Percentiles rank a stretch among this genome's conserved stretches.
Evolutionary conservation across 805 yeast genomes (phyloP).

Genomic region (Vanderwaltozyma yarrowii): DNA sequence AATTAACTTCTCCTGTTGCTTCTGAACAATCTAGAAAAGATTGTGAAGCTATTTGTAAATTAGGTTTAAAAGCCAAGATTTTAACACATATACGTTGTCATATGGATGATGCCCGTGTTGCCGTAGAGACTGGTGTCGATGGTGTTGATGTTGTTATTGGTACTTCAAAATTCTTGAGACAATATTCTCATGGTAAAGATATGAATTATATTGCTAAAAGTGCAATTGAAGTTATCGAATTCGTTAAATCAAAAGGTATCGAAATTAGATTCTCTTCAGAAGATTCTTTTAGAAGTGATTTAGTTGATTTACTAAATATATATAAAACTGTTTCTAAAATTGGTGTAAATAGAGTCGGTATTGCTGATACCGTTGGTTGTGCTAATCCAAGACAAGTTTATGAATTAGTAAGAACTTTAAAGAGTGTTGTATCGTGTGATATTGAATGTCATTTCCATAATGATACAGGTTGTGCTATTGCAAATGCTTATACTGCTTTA

Average conservation of each 20-base stretch:
- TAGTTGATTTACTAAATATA: constrained; percentile 88
- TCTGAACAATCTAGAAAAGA: constrained; percentile 86
- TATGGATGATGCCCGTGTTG: constrained; percentile 96
- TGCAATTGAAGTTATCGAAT: constrained; percentile 94
- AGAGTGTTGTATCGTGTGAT: constrained; percentile 89
- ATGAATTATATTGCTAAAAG: constrained; percentile 94
- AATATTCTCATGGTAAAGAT: constrained; percentile 95
- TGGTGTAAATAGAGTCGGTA: constrained; percentile 97
- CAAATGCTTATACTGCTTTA: constrained; percentile 94
- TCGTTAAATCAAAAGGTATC: constrained; percentile 90
- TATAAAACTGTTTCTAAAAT: constrained; percentile 94
- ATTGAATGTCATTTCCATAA: constrained; percentile 98
- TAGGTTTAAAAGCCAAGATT: constrained; percentile 94
- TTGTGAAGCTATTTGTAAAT: constrained; percentile 97
- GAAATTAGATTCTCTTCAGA: constrained; percentile 95
- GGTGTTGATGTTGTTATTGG: constrained; percentile 99
- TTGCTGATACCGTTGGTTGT: constrained; percentile 98
- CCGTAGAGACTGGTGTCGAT: constrained; percentile 97
- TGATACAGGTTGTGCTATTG: constrained; percentile 98
- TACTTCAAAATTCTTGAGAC: constrained; percentile 88
- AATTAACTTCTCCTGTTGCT: constrained; percentile 97
- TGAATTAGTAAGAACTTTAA: constrained; percentile 88
- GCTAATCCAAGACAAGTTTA: constrained; percentile 99
- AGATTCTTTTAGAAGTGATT: constrained; percentile 94
- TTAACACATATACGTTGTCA: constrained; percentile 96